Conservation (phyloP, 441 rosid genomes). For the Melastoma candidum region DNA sequence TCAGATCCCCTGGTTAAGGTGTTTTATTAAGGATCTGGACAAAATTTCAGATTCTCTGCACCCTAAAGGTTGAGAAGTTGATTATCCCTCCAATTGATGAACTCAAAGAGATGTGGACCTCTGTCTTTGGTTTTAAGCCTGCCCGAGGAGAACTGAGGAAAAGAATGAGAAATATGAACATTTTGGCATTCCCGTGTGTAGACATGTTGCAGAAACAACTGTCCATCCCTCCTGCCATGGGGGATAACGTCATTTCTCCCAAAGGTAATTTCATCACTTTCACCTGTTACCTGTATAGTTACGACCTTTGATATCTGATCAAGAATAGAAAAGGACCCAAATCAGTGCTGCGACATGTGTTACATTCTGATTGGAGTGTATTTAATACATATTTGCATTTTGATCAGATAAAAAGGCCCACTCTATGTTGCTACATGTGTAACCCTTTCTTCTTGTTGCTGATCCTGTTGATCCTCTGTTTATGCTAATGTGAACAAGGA, state of each 20-base stretch:
- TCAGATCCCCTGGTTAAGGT: background rate
- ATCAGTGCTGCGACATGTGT: too few species aligned
- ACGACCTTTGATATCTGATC: too few species aligned
- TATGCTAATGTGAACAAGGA: constrained; percentile 6
- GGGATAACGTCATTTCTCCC: constrained; percentile 13
- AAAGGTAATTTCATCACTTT: constrained; percentile 27
- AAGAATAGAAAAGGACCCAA: too few species aligned
- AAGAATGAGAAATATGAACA: constrained; percentile 49
- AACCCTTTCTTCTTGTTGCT: too few species aligned
- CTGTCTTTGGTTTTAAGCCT: constrained; percentile 74
- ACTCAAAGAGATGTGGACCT: constrained; percentile 76
- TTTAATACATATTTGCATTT: too few species aligned
- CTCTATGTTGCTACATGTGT: too few species aligned
- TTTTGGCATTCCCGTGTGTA: constrained; percentile 86
- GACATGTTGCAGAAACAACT: constrained; percentile 76
- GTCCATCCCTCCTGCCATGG: constrained; percentile 19
- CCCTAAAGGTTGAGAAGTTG: constrained; percentile 64
- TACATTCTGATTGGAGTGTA: too few species aligned
- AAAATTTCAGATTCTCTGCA: constrained; percentile 51
- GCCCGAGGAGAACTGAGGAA: constrained; percentile 32
- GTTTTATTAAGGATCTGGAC: constrained; percentile 1
- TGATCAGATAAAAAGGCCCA: too few species aligned
- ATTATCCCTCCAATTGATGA: constrained; percentile 92
- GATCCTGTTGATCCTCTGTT: too few species aligned
- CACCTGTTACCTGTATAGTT: too few species aligned